Percentiles rank a stretch among this genome's conserved stretches.
Evolutionary conservation across 208 protist species (phyloP).

Genomic region (Tritrichomonas musculus): DNA sequence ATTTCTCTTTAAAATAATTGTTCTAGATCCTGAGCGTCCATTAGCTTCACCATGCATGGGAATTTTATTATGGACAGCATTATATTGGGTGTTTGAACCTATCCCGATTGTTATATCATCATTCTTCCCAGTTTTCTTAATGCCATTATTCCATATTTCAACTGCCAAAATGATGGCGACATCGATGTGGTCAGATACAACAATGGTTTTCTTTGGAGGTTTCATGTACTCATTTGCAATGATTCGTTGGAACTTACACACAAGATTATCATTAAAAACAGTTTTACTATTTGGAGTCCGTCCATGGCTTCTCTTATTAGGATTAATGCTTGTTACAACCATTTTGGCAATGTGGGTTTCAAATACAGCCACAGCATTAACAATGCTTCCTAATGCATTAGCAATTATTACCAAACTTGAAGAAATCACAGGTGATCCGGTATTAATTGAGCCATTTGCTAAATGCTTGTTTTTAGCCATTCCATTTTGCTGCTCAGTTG

Average conservation of each 20-base stretch:
- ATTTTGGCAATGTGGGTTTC: conserved; percentile 48
- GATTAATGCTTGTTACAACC: conserved; percentile 38
- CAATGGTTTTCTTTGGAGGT: conserved; percentile 44
- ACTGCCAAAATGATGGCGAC: not conserved
- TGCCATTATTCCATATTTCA: conserved; percentile 39
- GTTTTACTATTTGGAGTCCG: conserved; percentile 31
- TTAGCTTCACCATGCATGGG: not conserved
- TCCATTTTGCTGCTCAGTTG: conserved; percentile 33
- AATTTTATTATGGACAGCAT: not conserved
- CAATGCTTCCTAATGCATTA: not conserved
- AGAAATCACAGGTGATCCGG: not conserved
- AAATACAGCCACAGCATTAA: conserved; percentile 44
- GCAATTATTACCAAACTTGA: conserved; percentile 7
- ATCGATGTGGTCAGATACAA: conserved; percentile 44
- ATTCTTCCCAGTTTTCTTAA: conserved; percentile 39
- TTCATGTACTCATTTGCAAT: conserved; percentile 44
- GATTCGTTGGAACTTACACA: conserved; percentile 39
- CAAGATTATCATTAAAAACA: conserved; percentile 34
- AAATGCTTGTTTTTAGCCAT: not conserved
- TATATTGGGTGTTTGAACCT: conserved; percentile 36
- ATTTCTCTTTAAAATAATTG: not conserved
- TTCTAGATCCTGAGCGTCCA: not conserved
- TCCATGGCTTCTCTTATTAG: conserved; percentile 39
- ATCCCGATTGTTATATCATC: conserved; percentile 45
- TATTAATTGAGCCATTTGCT: not conserved